Conservation (phyloP, 148 eudicot genomes). For the Arctostaphylos glauca region DNA sequence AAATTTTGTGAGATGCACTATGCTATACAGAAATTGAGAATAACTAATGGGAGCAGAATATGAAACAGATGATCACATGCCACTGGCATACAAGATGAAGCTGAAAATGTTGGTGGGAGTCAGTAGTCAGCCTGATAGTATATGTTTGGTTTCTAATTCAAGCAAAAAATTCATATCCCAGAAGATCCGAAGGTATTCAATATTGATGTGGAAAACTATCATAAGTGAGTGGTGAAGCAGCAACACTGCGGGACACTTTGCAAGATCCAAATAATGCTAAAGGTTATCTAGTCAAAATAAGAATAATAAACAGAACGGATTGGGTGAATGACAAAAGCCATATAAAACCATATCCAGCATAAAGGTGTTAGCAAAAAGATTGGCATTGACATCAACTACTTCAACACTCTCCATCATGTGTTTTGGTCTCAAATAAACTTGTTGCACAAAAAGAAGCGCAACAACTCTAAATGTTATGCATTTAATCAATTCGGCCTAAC, state of each 20-base stretch:
- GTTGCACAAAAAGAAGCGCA: not conserved
- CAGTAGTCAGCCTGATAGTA: not conserved
- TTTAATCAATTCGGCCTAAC: not conserved
- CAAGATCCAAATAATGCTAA: not conserved
- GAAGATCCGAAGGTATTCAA: not conserved
- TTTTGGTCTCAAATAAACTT: not conserved
- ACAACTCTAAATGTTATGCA: not conserved
- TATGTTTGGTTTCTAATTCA: not conserved
- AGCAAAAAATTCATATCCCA: not conserved
- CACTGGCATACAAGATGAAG: not conserved
- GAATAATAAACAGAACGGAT: not conserved
- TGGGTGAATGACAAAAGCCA: not conserved
- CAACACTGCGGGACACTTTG: not conserved
- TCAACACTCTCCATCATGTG: not conserved
- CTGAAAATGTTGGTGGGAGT: not conserved
- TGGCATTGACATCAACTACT: not conserved
- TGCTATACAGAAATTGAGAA: not conserved
- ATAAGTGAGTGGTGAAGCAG: not conserved
- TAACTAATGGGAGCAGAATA: not conserved
- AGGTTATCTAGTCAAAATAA: not conserved
- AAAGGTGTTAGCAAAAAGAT: not conserved
- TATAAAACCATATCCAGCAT: not conserved
- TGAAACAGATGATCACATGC: not conserved
- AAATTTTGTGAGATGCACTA: constrained; percentile 7
- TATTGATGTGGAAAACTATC: not conserved